Conservation (phyloP, 345 rosid species). For the Rubroshorea leprosula region DNA sequence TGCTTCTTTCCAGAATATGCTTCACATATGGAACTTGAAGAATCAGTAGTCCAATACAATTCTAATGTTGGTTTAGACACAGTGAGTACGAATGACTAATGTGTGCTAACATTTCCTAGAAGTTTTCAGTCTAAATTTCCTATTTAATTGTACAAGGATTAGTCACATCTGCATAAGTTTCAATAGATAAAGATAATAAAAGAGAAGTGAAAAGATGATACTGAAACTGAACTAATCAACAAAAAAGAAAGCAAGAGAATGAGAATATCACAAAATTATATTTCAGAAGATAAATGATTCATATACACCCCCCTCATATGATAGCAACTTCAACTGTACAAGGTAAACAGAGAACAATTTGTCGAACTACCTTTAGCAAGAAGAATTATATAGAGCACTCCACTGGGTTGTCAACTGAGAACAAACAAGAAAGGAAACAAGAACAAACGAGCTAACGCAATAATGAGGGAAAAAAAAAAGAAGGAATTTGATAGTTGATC, state of each 20-base stretch:
- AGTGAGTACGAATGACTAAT: background rate
- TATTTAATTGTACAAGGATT: slow-evolving; percentile 7
- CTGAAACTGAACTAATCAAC: background rate
- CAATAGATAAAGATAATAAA: background rate
- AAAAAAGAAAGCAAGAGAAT: slow-evolving; percentile 4
- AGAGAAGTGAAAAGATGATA: background rate
- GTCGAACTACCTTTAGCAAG: slow-evolving; percentile 28
- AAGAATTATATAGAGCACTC: slow-evolving; percentile 27
- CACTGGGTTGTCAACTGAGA: slow-evolving; percentile 24
- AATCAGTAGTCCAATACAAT: background rate
- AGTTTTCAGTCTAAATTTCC: slow-evolving; percentile 10
- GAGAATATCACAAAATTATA: slow-evolving; percentile 23
- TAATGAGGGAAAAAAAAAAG: slow-evolving; percentile 24
- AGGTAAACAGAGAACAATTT: slow-evolving; percentile 23
- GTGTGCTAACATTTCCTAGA: background rate
- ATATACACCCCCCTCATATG: slow-evolving; percentile 30
- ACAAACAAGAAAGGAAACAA: slow-evolving; percentile 21
- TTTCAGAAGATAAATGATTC: slow-evolving; percentile 32
- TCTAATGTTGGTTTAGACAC: background rate
- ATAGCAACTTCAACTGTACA: slow-evolving; percentile 38
- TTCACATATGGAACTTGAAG: background rate
- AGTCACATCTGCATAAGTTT: slow-evolving; percentile 4
- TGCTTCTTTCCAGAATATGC: background rate
- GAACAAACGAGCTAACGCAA: slow-evolving; percentile 28
- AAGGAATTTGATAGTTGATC: slow-evolving; percentile 29